Base-by-base conservation (phyloP, 2,329 filamentous ascomycete species). In the Diaporthe sp. region DNA sequence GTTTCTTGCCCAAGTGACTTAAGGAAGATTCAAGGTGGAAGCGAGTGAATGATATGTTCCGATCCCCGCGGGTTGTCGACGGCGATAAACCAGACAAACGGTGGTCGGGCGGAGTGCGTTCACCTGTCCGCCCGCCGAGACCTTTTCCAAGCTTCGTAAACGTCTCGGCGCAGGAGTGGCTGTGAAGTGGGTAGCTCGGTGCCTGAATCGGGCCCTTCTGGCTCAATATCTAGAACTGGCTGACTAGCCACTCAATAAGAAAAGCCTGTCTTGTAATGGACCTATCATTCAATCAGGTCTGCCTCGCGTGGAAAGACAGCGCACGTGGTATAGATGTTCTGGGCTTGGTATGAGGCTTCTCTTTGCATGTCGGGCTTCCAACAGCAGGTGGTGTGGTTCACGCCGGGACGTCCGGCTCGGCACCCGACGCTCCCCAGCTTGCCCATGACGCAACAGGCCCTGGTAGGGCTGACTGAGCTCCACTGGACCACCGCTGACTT, bases 101-200 rank as follows among this genome's bases (percentile, higher is more conserved):
- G 64, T 10, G 4, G 61, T 15, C 45, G 35, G 30, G 17, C 42
- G 28, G 19, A 47, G 60, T 66, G 60, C 40, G 60, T 66, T 50
- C 28, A 50, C 42, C 42, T 50, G 42, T 28, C 61, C 42, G 61
- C 61, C 28, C 61, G 61, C 61, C 45, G 69, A 71, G 42, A 47
- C 57, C 33, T 19, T n/a, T 58, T 58, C 57, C 69, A 50, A 54
- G 69, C 69, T 52, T 72, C 58, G 55, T 58, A 64, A 67, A 52
- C 45, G 57, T 52, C 70, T 66, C 70, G 70, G 71, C 71, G 71
- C 71, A 73, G 71, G 45, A 57, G 71, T 73, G 60, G 71, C 71
- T 66, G 60, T 73, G 71, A 66, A 42, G 45, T 57, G 58, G 71
- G 28, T 54, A 28, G 19, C 5, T 42, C 12, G 17, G 45, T 47